Conservation (phyloP, 768 basidiomycete genomes). For the Suillus alpinus region DNA sequence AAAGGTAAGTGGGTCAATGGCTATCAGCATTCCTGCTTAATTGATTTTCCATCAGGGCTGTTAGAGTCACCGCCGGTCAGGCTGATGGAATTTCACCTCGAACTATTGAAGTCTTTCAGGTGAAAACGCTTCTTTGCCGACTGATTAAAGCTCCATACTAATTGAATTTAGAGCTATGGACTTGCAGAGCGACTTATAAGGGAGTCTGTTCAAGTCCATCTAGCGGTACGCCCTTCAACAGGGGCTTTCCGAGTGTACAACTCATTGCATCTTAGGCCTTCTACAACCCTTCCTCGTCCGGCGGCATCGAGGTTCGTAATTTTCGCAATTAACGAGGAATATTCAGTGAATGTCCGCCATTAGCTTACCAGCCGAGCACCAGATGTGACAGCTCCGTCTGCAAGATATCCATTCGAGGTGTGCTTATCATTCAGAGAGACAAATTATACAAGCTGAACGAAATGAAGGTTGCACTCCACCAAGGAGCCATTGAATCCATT, state of each 20-base stretch:
- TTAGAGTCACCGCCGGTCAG: conserved; percentile 21
- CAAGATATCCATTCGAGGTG: conserved; percentile 72
- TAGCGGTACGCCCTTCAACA: conserved; percentile 46
- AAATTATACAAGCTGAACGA: background rate
- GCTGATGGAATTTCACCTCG: conserved; percentile 27
- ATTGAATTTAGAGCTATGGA: conserved; percentile 63
- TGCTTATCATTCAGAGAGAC: conserved; percentile 1
- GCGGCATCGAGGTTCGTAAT: conserved; percentile 54
- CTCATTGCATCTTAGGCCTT: conserved; percentile 51
- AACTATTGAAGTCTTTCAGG: conserved; percentile 46
- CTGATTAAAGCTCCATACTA: background rate
- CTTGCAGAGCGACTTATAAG: conserved; percentile 58
- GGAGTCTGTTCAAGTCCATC: conserved; percentile 64
- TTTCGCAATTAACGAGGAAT: background rate
- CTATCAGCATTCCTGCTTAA: background rate
- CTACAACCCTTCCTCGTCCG: conserved; percentile 62
- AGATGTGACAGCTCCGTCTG: conserved; percentile 57
- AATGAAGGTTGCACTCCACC: conserved; percentile 30
- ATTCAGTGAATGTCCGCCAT: background rate
- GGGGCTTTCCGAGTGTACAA: background rate
- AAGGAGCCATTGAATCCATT: conserved; percentile 33
- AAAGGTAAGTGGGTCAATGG: conserved; percentile 26
- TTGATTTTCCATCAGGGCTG: conserved; percentile 11
- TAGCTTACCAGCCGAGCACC: conserved; percentile 62
- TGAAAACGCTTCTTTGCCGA: conserved; percentile 5